Conservation (phyloP, 371 early-diverging fungal species). For the Sporodiniella umbellata region DNA sequence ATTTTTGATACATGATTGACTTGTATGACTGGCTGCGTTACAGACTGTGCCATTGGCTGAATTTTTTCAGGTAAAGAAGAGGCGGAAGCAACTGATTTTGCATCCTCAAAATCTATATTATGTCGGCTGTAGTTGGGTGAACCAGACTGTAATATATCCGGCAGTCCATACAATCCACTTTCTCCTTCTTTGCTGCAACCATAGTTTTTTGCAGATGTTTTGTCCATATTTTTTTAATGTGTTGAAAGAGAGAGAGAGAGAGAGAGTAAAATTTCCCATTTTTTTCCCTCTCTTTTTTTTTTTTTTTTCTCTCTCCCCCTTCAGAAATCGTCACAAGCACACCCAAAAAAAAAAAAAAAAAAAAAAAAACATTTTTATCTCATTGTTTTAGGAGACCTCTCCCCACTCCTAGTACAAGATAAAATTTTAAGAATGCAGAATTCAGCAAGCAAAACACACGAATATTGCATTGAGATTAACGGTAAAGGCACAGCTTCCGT, state of each 20-base stretch:
- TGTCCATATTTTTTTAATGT: background rate
- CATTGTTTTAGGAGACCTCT: background rate
- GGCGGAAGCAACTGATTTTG: conserved; percentile 23
- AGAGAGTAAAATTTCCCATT: conserved; percentile 8
- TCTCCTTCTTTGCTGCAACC: background rate
- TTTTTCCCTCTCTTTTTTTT: background rate
- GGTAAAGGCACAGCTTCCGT: too few species aligned
- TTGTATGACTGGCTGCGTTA: background rate
- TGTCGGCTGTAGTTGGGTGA: conserved; percentile 33
- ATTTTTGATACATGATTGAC: conserved; percentile 3
- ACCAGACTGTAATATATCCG: conserved; percentile 18
- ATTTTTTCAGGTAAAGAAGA: conserved; percentile 6
- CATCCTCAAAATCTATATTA: conserved; percentile 42
- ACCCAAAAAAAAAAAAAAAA: background rate
- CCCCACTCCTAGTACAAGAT: background rate
- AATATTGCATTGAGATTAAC: too few species aligned
- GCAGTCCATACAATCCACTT: conserved; percentile 7
- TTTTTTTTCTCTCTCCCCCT: background rate
- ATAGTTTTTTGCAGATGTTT: background rate
- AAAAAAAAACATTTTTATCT: background rate
- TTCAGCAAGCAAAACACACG: too few species aligned
- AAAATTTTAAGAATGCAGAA: too few species aligned
- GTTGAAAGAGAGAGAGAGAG: conserved; percentile 18
- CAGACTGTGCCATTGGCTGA: conserved; percentile 1
- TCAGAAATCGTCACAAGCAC: conserved; percentile 1